phyloP scores from a whole-genome alignment of 2,329 filamentous ascomycete genomes.

The Penicillium sp. region DNA sequence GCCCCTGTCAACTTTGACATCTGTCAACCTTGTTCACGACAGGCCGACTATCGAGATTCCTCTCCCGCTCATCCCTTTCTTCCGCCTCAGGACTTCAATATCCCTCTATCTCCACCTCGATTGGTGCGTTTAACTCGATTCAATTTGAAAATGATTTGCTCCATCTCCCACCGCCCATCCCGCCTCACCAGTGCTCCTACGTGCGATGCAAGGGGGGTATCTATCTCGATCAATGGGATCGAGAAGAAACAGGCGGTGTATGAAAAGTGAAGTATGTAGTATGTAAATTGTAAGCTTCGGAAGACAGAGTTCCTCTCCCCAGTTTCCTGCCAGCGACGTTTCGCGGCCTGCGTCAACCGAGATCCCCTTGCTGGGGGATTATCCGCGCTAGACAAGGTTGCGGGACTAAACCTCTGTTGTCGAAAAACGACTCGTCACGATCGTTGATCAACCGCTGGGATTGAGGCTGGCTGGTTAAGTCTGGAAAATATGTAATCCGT shows the following conservation, averaged over 20 bases:
- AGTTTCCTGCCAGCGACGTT: neutral
- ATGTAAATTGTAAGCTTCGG: neutral
- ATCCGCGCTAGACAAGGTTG: neutral
- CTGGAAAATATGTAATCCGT: neutral
- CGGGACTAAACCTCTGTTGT: neutral
- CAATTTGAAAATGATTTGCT: neutral
- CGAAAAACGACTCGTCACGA: neutral
- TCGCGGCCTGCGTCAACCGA: neutral
- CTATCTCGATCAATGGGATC: neutral
- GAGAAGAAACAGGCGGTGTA: conserved; percentile 18
- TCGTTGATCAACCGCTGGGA: neutral
- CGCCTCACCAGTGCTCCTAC: neutral
- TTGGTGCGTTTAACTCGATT: conserved; percentile 4
- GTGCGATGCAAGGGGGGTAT: conserved; percentile 1
- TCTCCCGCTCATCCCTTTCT: conserved; percentile 2
- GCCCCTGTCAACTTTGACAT: conserved; percentile 21
- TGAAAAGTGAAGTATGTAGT: neutral
- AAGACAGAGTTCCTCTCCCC: neutral
- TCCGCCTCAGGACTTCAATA: neutral
- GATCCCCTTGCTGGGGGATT: conserved; percentile 11
- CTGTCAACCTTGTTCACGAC: conserved; percentile 21
- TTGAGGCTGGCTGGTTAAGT: neutral
- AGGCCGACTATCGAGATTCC: neutral
- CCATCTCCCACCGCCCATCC: neutral
- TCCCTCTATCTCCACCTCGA: neutral